Evolutionary conservation across 306 rosid genomes (phyloP).

Genomic region (Ormosia semicastrata): DNA sequence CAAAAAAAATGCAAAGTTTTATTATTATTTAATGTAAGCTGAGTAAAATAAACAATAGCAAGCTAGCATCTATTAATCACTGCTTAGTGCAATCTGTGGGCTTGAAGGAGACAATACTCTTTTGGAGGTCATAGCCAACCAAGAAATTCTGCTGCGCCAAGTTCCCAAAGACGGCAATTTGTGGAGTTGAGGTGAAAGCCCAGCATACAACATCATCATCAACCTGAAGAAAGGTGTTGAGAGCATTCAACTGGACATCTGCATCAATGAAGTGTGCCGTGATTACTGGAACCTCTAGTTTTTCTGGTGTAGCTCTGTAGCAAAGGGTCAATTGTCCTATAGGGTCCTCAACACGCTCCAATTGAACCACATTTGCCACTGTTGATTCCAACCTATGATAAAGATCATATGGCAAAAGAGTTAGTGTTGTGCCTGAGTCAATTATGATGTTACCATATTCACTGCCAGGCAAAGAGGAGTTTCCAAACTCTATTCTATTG

Average conservation of each 20-base stretch:
- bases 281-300: constrained; percentile 9
- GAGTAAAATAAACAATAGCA: too few relatives aligned
- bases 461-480: not conserved
- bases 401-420: constrained; percentile 13
- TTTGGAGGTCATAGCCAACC: constrained; percentile 53
- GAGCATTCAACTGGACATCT: constrained; percentile 25
- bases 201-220: constrained; percentile 33
- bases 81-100: constrained; percentile 31
- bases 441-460: constrained; percentile 27
- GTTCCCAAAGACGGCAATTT: constrained; percentile 41
- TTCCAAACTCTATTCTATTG: not conserved
- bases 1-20: too few relatives aligned
- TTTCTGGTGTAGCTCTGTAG: constrained; percentile 3
- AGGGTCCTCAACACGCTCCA: constrained; percentile 11
- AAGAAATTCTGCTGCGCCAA: constrained; percentile 45
- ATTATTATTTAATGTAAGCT: too few relatives aligned
- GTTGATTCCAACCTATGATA: constrained; percentile 23
- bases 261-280: constrained; percentile 46
- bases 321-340: not conserved
- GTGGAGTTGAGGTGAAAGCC: not conserved
- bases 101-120: constrained; percentile 41
- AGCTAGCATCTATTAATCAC: not conserved
- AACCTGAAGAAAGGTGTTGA: constrained; percentile 35
- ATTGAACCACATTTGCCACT: not conserved
- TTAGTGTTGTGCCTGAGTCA: constrained; percentile 44